Evolutionary conservation across 208 protist genomes (phyloP).

Genomic region (Trypanosoma grayi): DNA sequence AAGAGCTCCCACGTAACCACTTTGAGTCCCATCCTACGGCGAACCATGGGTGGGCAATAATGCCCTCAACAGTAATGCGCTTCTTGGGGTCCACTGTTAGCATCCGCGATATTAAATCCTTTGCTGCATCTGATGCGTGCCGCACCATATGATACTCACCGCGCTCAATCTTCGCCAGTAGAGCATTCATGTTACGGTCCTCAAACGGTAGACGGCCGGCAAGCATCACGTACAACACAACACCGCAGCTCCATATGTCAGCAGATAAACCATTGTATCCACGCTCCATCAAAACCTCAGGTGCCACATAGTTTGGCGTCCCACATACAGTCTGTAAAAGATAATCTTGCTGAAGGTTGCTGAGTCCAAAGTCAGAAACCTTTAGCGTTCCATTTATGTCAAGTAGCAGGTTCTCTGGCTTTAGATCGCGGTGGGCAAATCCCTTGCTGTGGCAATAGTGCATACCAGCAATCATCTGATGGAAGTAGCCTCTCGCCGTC

Average conservation of each 20-base stretch:
- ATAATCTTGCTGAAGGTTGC: constrained; percentile 27
- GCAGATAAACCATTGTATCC: constrained; percentile 77
- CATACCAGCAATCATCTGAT: constrained; percentile 60
- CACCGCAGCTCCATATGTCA: constrained; percentile 92
- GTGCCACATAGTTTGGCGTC: constrained; percentile 69
- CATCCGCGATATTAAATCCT: constrained; percentile 46
- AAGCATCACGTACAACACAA: constrained; percentile 89
- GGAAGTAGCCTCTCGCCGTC: constrained; percentile 50
- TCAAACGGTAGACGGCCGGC: constrained; percentile 73
- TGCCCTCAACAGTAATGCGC: constrained; percentile 35
- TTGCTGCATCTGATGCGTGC: constrained; percentile 30
- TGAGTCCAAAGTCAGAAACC: constrained; percentile 47
- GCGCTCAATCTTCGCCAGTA: constrained; percentile 37
- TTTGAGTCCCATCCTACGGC: constrained; percentile 21
- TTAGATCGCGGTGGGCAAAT: constrained; percentile 66
- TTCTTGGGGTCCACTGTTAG: constrained; percentile 41
- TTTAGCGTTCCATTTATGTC: constrained; percentile 31
- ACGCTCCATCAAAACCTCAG: constrained; percentile 63
- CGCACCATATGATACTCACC: constrained; percentile 47
- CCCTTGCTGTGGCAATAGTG: constrained; percentile 58
- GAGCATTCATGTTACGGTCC: constrained; percentile 29
- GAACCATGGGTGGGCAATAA: constrained; percentile 55
- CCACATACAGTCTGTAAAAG: constrained; percentile 50
- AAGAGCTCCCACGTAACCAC: no score
- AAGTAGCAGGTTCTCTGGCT: constrained; percentile 55